Conservation (phyloP, 371 early-diverging fungal species). For the Smittium culicis region DNA sequence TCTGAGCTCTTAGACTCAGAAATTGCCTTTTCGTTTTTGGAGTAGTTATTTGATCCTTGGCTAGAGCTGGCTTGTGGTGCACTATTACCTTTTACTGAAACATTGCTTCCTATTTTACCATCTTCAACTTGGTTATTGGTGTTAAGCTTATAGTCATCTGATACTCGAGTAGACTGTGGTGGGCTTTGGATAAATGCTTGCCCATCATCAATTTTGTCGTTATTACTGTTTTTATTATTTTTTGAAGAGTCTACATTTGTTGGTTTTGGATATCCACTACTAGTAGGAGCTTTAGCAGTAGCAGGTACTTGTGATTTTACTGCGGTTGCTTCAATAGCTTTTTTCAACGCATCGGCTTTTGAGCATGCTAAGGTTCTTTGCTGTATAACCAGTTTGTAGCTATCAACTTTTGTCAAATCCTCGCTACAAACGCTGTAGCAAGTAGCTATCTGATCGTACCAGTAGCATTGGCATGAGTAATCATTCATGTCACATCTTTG, state of each 20-base stretch:
- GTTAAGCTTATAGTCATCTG: neutral
- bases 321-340: neutral
- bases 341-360: neutral
- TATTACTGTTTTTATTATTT: neutral
- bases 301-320: neutral
- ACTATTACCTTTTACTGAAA: neutral
- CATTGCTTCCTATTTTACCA: neutral
- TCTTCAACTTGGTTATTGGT: neutral
- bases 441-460: slow-evolving; percentile 3
- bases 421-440: neutral
- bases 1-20: neutral
- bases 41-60: neutral
- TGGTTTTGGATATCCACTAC: neutral
- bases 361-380: slow-evolving; percentile 1
- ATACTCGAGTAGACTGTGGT: neutral
- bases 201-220: neutral
- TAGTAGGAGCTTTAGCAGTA: neutral
- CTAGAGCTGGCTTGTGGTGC: neutral
- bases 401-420: neutral
- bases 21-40: neutral
- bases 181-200: neutral
- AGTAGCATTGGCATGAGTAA: slow-evolving; percentile 8
- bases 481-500: neutral
- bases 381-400: neutral
- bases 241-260: neutral